Percentiles rank a stretch among this genome's conserved stretches.
Conservation (phyloP, 768 basidiomycete species). For the Termitomyces bulborhizus region DNA sequence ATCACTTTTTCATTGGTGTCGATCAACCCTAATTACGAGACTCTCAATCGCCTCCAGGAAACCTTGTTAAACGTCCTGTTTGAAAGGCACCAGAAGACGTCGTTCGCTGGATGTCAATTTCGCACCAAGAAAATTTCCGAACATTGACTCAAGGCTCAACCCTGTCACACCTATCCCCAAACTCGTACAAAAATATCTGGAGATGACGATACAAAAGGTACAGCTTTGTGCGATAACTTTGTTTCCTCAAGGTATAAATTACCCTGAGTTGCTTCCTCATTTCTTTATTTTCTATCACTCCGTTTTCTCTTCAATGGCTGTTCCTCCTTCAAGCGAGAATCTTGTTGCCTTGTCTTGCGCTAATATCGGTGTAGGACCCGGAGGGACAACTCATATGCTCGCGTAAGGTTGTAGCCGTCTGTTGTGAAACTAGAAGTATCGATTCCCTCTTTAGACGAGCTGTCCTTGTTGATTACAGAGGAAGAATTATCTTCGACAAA, state of each 20-base stretch:
- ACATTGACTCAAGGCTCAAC: constrained; percentile 15
- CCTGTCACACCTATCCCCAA: constrained; percentile 14
- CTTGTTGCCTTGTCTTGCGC: constrained; percentile 57
- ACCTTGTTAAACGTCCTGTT: constrained; percentile 16
- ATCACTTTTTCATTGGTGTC: constrained; percentile 6
- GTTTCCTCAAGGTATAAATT: constrained; percentile 14
- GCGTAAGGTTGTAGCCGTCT: constrained; percentile 45
- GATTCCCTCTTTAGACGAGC: constrained; percentile 27
- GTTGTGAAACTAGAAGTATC: not conserved
- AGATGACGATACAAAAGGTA: constrained; percentile 8
- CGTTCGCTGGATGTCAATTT: constrained; percentile 26
- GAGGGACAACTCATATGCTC: constrained; percentile 76
- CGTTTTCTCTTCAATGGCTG: constrained; percentile 24
- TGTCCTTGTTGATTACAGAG: constrained; percentile 51
- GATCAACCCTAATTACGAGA: constrained; percentile 8
- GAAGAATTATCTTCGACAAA: constrained; percentile 53
- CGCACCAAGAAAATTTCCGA: constrained; percentile 20
- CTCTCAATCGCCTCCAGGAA: constrained; percentile 13
- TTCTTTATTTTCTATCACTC: constrained; percentile 3
- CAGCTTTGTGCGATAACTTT: constrained; percentile 6
- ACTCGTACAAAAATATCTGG: constrained; percentile 5
- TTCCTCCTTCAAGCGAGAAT: constrained; percentile 32
- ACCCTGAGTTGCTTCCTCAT: constrained; percentile 1
- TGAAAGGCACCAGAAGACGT: constrained; percentile 18
- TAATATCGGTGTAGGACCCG: constrained; percentile 75